Evolutionary conservation across 352 stramenopile species (phyloP), one percentile per base, ranked within the genome.

Genomic region (Globisporangium camurandrum): DNA sequence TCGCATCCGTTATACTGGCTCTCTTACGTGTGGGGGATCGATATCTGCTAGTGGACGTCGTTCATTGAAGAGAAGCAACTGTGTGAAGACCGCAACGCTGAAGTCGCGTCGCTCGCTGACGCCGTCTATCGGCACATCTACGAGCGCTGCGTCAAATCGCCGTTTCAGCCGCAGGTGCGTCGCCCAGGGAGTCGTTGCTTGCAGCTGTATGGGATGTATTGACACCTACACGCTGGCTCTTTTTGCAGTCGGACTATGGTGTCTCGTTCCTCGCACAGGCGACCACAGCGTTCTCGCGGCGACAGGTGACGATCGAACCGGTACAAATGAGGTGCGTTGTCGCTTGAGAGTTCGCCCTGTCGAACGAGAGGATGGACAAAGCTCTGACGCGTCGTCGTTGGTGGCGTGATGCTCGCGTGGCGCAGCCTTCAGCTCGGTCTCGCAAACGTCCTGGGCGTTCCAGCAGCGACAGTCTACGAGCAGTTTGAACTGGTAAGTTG

Each of bases 101-200:
- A 91, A n/a, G 49, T 91, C 27, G 67, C 86, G 46, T 67, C 75
- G 31, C 59, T 91, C 6, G 64, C 71, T 23, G 80, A 91, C n/a
- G 77, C 77, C 34, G 80, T 87, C 14, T 86, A 89, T 66, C 70
- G 73, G 16, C 78, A 90, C 45, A 74, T 89, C 46, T 87, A 89
- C 53, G 71, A 90, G 48, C 71, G 74, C 26, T 84, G 67, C 23
- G 73, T 85, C 9, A 86, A 87, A 44, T 80, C 88, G 24, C 84
- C 80, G 20, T 83, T 68, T 30, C 66, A 84, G 42, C 80, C 83
- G 9, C 83, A 92, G 75, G 78, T 88, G 67, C 34, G 23, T 46
- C n/a, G n/a, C n/a, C n/a, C n/a, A n/a, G n/a, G n/a, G n/a, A n/a
- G n/a, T n/a, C n/a, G n/a, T 46, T 30, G 23, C n/a, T 19, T 17